Conservation (phyloP, 2,329 filamentous ascomycete species). For the Neofusicoccum cordaticola region DNA sequence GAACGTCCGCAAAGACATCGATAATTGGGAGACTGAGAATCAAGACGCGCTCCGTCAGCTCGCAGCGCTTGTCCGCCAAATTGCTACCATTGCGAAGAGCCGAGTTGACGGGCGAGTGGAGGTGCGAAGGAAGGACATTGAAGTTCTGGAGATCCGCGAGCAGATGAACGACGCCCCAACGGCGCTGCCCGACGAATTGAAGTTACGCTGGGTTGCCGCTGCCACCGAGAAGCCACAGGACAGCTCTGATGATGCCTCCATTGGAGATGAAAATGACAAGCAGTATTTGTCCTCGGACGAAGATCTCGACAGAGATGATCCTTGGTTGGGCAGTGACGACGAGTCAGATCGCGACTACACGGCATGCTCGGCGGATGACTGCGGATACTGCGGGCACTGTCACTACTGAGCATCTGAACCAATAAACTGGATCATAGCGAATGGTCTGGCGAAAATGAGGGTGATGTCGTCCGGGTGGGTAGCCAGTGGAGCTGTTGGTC, state of each 20-base stretch:
- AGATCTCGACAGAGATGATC: slow-evolving; percentile 3
- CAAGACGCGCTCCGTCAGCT: slow-evolving; percentile 28
- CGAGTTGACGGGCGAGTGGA: slow-evolving; percentile 29
- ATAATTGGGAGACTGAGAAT: slow-evolving; percentile 45
- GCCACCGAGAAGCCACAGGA: neutral
- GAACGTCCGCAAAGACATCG: slow-evolving; percentile 37
- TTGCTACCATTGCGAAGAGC: slow-evolving; percentile 28
- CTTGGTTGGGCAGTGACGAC: slow-evolving; percentile 22
- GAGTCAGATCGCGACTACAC: slow-evolving; percentile 32
- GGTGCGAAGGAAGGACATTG: slow-evolving; percentile 30
- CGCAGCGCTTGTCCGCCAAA: slow-evolving; percentile 28
- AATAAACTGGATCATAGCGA: too few relatives aligned
- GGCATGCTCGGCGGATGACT: slow-evolving; percentile 34
- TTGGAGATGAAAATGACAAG: neutral
- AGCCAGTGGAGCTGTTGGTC: too few relatives aligned
- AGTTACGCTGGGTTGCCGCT: neutral
- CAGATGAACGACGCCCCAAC: slow-evolving; percentile 22
- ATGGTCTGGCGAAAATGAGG: too few relatives aligned
- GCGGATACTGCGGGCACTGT: slow-evolving; percentile 39
- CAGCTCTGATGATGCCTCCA: neutral
- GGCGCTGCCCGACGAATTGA: slow-evolving; percentile 5
- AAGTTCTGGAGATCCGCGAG: slow-evolving; percentile 35
- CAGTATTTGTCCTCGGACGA: neutral
- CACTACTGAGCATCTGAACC: slow-evolving; percentile 5
- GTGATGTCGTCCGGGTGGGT: too few relatives aligned